These are phyloP conservation scores for Rubia balearica DNA, from an alignment of 305 asterid genomes.

Conservation along the genomic window DNA sequence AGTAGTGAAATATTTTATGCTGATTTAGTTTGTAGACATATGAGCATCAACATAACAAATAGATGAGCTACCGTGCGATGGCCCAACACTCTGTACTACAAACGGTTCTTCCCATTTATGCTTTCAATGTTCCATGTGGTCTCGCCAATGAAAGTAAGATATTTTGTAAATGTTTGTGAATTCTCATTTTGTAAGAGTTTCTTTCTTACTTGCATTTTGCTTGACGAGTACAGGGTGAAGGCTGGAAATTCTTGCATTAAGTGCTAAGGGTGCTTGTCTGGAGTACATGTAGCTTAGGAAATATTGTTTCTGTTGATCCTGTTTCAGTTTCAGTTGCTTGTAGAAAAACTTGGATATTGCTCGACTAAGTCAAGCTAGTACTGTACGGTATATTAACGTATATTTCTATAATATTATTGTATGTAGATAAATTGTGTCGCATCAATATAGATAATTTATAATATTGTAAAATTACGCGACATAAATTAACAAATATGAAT, in stretches of 20 bases:
- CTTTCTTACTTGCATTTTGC: not conserved
- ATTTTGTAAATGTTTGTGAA: not conserved
- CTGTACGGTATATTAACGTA: no score
- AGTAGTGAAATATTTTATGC: not conserved
- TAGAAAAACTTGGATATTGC: not conserved
- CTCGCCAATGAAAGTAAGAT: conserved; percentile 73
- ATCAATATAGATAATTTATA: no score
- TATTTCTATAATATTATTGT: no score
- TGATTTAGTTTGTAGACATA: conserved; percentile 35
- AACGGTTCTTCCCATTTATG: conserved; percentile 86
- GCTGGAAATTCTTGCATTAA: no score
- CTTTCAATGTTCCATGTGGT: conserved; percentile 92
- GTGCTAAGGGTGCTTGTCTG: conserved; percentile 54
- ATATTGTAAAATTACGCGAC: no score
- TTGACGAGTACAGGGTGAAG: no score
- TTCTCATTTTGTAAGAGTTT: not conserved
- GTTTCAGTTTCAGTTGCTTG: not conserved
- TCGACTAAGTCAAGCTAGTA: not conserved
- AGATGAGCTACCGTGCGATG: conserved; percentile 80
- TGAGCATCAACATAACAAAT: conserved; percentile 84
- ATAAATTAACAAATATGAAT: no score
- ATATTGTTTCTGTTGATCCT: conserved; percentile 32
- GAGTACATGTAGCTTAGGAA: conserved; percentile 85
- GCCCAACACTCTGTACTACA: conserved; percentile 89
- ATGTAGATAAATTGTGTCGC: no score